Evolutionary conservation across 768 basidiomycete species (phyloP).

Genomic region (Chalciporus chontae): DNA sequence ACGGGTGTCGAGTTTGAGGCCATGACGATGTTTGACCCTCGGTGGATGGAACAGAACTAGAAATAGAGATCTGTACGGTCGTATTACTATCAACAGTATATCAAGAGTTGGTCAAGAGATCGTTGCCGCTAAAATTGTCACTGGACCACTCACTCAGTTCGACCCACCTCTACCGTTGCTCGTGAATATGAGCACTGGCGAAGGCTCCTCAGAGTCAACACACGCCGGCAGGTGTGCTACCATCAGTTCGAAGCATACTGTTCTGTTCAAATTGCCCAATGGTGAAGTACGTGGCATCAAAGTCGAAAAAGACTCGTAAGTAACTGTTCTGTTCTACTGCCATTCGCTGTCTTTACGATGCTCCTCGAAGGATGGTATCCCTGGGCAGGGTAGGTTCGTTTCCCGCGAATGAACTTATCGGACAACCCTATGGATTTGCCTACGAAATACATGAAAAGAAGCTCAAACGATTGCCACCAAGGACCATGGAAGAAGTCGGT

Average conservation of each 20-base stretch:
- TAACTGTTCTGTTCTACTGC: conserved; percentile 2
- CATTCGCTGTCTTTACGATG: not conserved
- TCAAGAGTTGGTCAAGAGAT: not conserved
- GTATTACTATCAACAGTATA: too few relatives aligned
- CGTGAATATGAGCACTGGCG: conserved; percentile 14
- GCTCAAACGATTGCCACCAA: conserved; percentile 58
- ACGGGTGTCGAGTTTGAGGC: not conserved
- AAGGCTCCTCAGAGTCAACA: conserved; percentile 5
- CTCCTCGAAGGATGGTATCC: conserved; percentile 52
- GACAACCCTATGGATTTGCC: conserved; percentile 81
- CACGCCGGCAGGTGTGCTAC: conserved; percentile 19
- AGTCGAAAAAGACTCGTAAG: conserved; percentile 70
- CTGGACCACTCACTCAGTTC: not conserved
- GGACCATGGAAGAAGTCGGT: conserved; percentile 79
- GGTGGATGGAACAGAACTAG: not conserved
- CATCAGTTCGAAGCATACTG: conserved; percentile 70
- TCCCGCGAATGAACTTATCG: conserved; percentile 69
- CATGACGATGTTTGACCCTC: conserved; percentile 10
- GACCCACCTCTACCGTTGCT: not conserved
- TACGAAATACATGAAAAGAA: conserved; percentile 81
- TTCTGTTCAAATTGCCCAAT: conserved; percentile 76
- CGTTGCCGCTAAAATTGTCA: not conserved
- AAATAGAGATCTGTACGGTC: not conserved
- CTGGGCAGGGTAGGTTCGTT: conserved; percentile 90
- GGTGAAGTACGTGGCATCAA: conserved; percentile 75